These are phyloP conservation scores for Acer campestre DNA, from an alignment of 345 rosid species.

Conservation along the genomic window DNA sequence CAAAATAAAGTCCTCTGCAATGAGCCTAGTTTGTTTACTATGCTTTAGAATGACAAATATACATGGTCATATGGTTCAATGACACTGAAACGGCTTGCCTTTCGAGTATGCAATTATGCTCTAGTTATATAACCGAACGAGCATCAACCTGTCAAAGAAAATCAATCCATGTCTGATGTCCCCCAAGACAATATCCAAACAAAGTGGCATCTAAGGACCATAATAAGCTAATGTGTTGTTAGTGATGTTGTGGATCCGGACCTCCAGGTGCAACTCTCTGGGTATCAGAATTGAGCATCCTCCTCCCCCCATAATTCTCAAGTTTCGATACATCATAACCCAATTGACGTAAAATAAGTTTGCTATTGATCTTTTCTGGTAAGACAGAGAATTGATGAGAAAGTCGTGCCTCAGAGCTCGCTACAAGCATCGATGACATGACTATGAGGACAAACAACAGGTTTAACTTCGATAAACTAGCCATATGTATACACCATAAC, in stretches of 20 bases:
- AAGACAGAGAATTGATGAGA: neutral
- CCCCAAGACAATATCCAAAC: neutral
- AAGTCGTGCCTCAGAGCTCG: slow-evolving; percentile 20
- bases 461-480: slow-evolving; percentile 7
- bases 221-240: slow-evolving; percentile 1
- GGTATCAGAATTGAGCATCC: slow-evolving; percentile 20
- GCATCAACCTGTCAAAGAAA: neutral
- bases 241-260: slow-evolving; percentile 51
- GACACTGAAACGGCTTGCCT: neutral
- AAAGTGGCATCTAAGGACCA: neutral
- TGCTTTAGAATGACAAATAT: neutral
- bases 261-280: slow-evolving; percentile 43
- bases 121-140: neutral
- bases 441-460: slow-evolving; percentile 1
- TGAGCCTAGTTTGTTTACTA: neutral
- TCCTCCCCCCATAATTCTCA: slow-evolving; percentile 23
- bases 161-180: neutral
- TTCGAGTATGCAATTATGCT: neutral
- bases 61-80: neutral
- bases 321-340: slow-evolving; percentile 22
- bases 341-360: slow-evolving; percentile 16
- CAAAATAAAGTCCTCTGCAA: neutral
- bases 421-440: slow-evolving; percentile 16
- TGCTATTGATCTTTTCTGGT: slow-evolving; percentile 8
- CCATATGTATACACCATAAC: slow-evolving; percentile 19